Evolutionary conservation across 2,329 filamentous ascomycete species (phyloP).

Genomic region (Fusarium phyllophilum): DNA sequence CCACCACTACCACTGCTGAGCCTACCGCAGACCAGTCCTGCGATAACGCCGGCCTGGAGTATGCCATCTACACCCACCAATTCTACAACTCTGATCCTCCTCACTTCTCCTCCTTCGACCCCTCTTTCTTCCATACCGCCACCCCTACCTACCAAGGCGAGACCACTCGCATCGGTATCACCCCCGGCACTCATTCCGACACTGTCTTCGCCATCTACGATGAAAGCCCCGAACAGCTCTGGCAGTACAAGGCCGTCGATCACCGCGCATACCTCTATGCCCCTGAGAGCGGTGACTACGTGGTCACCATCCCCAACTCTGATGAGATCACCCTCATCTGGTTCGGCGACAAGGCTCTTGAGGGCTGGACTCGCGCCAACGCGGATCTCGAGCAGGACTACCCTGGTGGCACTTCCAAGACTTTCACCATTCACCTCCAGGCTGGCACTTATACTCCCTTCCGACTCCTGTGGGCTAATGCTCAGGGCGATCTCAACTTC

Average conservation of each 20-base stretch:
- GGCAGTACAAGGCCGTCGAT: constrained; percentile 14
- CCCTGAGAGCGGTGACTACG: not conserved
- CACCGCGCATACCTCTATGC: constrained; percentile 4
- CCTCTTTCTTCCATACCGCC: not conserved
- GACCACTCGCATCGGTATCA: constrained; percentile 5
- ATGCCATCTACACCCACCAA: not conserved
- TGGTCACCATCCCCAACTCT: constrained; percentile 9
- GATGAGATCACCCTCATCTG: constrained; percentile 16
- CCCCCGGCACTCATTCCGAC: not conserved
- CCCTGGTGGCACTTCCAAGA: constrained; percentile 1
- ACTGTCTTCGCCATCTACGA: constrained; percentile 6
- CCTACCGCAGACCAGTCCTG: constrained; percentile 14
- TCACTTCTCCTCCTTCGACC: not conserved
- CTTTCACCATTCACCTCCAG: not conserved
- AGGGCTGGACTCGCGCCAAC: not conserved
- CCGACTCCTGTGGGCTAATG: constrained; percentile 16
- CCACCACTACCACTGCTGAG: not conserved
- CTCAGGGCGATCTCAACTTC: constrained; percentile 15
- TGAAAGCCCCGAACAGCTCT: not conserved
- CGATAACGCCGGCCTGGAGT: not conserved
- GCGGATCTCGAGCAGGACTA: constrained; percentile 16
- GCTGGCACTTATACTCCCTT: constrained; percentile 15
- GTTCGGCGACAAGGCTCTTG: not conserved
- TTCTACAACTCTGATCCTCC: constrained; percentile 10
- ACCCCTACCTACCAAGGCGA: not conserved